Evolutionary conservation across 176 grass and related monocot species (phyloP).

Genomic region (Musa troglodytarum): DNA sequence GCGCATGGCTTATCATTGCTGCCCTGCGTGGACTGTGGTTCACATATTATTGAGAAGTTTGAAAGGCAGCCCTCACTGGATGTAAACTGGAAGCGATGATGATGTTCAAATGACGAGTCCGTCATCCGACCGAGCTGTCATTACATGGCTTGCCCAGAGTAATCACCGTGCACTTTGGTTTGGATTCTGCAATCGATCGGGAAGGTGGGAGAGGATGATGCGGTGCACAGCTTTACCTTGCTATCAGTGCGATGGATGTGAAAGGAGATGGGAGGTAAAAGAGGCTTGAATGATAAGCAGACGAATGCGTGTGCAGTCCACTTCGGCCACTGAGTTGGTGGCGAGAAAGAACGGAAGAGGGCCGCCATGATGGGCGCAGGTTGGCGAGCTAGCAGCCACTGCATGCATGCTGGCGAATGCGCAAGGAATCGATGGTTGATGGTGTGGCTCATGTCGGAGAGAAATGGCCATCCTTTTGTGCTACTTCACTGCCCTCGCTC

Average conservation of each 20-base stretch:
- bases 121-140: neutral
- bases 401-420: neutral
- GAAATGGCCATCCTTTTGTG: too few species aligned
- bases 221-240: too few species aligned
- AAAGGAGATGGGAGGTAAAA: neutral
- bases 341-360: neutral
- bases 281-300: neutral
- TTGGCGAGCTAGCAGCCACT: neutral
- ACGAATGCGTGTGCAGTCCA: too few species aligned
- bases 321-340: neutral
- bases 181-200: neutral
- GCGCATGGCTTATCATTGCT: constrained; percentile 11
- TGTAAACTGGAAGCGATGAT: too few species aligned
- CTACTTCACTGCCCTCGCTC: too few species aligned
- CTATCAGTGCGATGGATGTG: too few species aligned
- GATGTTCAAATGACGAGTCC: too few species aligned
- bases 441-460: neutral
- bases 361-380: neutral
- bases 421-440: neutral
- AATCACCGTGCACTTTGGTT: neutral
- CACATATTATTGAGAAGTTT: neutral
- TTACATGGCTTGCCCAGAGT: neutral
- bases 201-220: too few species aligned
- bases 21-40: neutral
- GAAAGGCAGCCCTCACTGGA: neutral